A percentile compares a stretch with the other conserved stretches of the same genome.
Evolutionary conservation across 1,284 basidiomycete species (phyloP).

Genomic region (Ceraceosorus guamensis): DNA sequence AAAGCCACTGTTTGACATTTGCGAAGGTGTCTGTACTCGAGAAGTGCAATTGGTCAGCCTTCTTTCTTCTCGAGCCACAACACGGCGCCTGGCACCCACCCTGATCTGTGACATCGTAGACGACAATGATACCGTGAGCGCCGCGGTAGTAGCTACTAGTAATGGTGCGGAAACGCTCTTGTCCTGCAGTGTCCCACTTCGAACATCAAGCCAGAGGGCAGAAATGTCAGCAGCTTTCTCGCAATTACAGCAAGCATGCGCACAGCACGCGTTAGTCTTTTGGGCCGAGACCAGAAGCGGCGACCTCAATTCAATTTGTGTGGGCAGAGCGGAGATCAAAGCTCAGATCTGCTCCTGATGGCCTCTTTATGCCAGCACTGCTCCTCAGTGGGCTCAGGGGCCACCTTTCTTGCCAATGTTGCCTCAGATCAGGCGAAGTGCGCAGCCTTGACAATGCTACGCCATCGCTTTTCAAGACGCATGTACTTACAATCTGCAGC

Average conservation of each 20-base stretch:
- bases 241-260: too few relatives aligned
- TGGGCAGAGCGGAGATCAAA: too few relatives aligned
- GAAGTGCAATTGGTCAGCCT: too few relatives aligned
- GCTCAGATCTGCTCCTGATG: too few relatives aligned
- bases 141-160: constrained; percentile 88
- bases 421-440: not conserved
- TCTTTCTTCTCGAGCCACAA: not conserved
- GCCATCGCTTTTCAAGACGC: not conserved
- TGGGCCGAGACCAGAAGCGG: too few relatives aligned
- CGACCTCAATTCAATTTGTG: too few relatives aligned
- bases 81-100: constrained; percentile 3
- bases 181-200: constrained; percentile 51
- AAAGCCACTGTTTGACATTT: constrained; percentile 99
- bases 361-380: too few relatives aligned
- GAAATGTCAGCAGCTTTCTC: too few relatives aligned
- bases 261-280: too few relatives aligned
- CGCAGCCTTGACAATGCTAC: constrained; percentile 5
- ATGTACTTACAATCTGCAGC: constrained; percentile 83
- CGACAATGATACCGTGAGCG: constrained; percentile 90
- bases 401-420: not conserved
- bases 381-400: too few relatives aligned
- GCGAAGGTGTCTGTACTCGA: constrained; percentile 74
- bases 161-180: constrained; percentile 63
- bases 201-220: not conserved
- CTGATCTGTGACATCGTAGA: constrained; percentile 93